Evolutionary conservation across 192 early-diverging fungal genomes (phyloP).

Genomic region (Globomyces pollinis-pini): DNA sequence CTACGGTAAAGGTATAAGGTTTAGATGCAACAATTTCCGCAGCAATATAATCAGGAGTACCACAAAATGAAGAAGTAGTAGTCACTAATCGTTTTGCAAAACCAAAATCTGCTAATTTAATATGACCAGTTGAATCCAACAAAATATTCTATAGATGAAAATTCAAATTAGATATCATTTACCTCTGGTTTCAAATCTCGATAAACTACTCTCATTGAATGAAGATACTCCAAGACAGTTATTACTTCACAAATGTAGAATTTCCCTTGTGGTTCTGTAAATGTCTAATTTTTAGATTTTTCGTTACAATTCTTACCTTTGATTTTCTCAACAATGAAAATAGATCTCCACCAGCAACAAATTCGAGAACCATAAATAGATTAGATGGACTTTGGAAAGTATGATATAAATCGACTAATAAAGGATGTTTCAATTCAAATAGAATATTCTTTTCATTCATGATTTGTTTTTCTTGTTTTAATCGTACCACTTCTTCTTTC

Average conservation of each 20-base stretch:
- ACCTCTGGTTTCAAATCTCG: slow-evolving; percentile 73
- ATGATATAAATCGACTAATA: slow-evolving; percentile 45
- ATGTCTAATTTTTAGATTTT: slow-evolving; percentile 39
- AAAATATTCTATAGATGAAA: slow-evolving; percentile 87
- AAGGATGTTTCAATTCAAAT: slow-evolving; percentile 34
- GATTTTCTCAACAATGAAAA: slow-evolving; percentile 37
- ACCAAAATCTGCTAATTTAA: slow-evolving; percentile 93
- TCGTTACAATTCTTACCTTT: slow-evolving; percentile 27
- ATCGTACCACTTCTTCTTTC: slow-evolving; percentile 42
- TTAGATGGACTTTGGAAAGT: slow-evolving; percentile 45
- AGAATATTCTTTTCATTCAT: slow-evolving; percentile 53
- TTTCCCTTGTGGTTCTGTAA: slow-evolving; percentile 62
- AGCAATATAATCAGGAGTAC: slow-evolving; percentile 97
- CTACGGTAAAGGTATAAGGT: slow-evolving; percentile 88
- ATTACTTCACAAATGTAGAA: slow-evolving; percentile 73
- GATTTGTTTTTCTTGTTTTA: slow-evolving; percentile 48
- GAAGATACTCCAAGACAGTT: slow-evolving; percentile 71
- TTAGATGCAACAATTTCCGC: slow-evolving; percentile 80
- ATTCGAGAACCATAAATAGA: slow-evolving; percentile 53
- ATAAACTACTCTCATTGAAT: slow-evolving; percentile 67
- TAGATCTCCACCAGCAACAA: slow-evolving; percentile 49
- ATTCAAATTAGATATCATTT: not conserved
- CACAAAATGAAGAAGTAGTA: slow-evolving; percentile 91
- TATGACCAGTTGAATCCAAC: slow-evolving; percentile 90
- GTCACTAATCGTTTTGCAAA: slow-evolving; percentile 88